Evolutionary conservation across 768 basidiomycete genomes (phyloP), one percentile per base, ranked within the genome.

Genomic region (Tylopilus cervinicoccineus): DNA sequence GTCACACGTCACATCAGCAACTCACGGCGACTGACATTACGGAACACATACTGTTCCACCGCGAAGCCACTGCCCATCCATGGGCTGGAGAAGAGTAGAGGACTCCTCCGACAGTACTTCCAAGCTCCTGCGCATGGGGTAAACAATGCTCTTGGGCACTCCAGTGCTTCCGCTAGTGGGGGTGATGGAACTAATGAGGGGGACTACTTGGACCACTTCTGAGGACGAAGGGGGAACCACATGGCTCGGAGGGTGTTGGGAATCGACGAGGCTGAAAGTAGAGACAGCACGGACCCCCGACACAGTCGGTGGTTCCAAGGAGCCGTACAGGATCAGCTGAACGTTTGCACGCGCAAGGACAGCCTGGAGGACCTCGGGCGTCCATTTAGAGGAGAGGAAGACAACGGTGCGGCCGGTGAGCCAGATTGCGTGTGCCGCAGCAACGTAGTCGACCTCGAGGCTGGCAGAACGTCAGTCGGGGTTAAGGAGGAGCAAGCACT

Each of bases 51-150:
- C 63, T 44, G 61, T 66, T 48, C 64, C 63, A 34, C 63, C 61
- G 23, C 64, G 64, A 34, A 65, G 64, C 64, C 64, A 66, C 41
- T 65, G 64, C 1, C 64, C 64, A 46, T 65, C 63, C 50, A 51
- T 47, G n/a, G 61, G 55, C 31, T 56, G 53, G 16, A 65, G 53
- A 11, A 63, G 53, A 14, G 57, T 57, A 17, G 64, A 66, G 3
- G 64, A 65, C 32, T 65, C 64, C 38, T 66, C 62, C 14, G 53
- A 32, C 10, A 65, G 57, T 9, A 59, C 53, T 22, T 54, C 57
- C 32, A 65, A 42, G 27, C 59, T 56, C 24, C 57, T 51, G 24
- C 48, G 38, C 64, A 66, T 65, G n/a, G 61, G 61, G 27, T 63
- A 65, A 13, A 65, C 63, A 4, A 65, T 65, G 38, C 64, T 61